Evolutionary conservation across 2,329 filamentous ascomycete species (phyloP).

Genomic region (Orbilia javanica): DNA sequence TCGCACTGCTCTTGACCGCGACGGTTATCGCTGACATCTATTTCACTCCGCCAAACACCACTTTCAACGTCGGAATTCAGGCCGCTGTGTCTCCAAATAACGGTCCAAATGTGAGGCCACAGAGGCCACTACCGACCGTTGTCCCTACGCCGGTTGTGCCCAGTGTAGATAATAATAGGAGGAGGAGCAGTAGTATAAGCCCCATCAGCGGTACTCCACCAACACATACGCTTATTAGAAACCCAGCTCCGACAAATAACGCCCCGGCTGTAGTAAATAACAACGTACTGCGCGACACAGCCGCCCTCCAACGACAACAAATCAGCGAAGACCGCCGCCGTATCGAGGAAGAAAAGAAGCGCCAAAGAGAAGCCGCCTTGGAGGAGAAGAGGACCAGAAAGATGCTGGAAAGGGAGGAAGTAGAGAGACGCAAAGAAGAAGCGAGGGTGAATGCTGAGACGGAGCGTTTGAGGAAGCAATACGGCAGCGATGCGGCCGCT

Average conservation of each 20-base stretch:
- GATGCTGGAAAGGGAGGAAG: slow-evolving; percentile 60
- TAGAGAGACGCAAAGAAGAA: slow-evolving; percentile 67
- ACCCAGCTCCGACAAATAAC: slow-evolving; percentile 42
- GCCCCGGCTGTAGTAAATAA: slow-evolving; percentile 59
- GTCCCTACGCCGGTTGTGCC: slow-evolving; percentile 8
- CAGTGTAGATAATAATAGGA: slow-evolving; percentile 62
- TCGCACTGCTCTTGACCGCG: slow-evolving; percentile 77
- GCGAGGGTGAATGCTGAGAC: slow-evolving; percentile 81
- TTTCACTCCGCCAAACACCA: slow-evolving; percentile 75
- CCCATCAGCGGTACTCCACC: slow-evolving; percentile 43
- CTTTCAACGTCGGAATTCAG: slow-evolving; percentile 78
- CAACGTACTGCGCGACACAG: slow-evolving; percentile 59
- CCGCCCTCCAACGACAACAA: slow-evolving; percentile 69
- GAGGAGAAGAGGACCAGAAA: slow-evolving; percentile 59
- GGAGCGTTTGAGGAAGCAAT: slow-evolving; percentile 70
- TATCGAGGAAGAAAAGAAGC: slow-evolving; percentile 63
- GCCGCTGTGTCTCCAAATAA: slow-evolving; percentile 9
- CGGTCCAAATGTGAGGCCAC: slow-evolving; percentile 56
- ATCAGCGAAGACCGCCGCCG: slow-evolving; percentile 68
- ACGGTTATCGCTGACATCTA: slow-evolving; percentile 77
- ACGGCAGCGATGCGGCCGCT: slow-evolving; percentile 52
- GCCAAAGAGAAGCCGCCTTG: slow-evolving; percentile 61
- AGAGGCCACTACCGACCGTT: slow-evolving; percentile 53
- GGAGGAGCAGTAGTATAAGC: slow-evolving; percentile 63
- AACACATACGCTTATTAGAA: slow-evolving; percentile 36